phyloP scores from a whole-genome alignment of 257 asterid species.

The Schizonepeta tenuifolia region DNA sequence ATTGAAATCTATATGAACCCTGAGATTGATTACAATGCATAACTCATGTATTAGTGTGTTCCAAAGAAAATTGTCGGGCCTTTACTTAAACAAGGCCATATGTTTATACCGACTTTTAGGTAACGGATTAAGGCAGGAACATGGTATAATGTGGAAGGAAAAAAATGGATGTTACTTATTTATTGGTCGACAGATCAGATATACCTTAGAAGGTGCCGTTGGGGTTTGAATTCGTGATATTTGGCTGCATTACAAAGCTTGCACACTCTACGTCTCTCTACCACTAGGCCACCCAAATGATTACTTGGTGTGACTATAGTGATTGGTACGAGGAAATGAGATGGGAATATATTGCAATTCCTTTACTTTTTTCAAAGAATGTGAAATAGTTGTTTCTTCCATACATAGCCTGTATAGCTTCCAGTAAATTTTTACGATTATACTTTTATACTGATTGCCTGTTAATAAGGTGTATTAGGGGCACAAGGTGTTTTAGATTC shows the following conservation, averaged over 20 bases:
- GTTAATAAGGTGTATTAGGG: neutral
- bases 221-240: neutral
- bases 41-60: neutral
- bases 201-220: neutral
- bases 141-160: neutral
- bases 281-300: neutral
- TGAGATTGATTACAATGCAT: neutral
- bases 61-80: neutral
- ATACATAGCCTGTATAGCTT: too few relatives aligned
- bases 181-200: neutral
- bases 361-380: neutral
- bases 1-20: neutral
- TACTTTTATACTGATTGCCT: too few relatives aligned
- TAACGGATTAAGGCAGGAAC: neutral
- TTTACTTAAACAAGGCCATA: neutral
- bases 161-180: neutral
- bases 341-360: neutral
- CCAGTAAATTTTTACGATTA: too few relatives aligned
- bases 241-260: neutral
- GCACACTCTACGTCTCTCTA: neutral
- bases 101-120: too few relatives aligned
- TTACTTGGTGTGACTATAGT: neutral
- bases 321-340: neutral
- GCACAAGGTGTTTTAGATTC: neutral
- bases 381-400: neutral